A percentile compares a stretch with the other conserved stretches of the same genome.
Conservation (phyloP, 129 eudicot species). For the Lactuca saligna region DNA sequence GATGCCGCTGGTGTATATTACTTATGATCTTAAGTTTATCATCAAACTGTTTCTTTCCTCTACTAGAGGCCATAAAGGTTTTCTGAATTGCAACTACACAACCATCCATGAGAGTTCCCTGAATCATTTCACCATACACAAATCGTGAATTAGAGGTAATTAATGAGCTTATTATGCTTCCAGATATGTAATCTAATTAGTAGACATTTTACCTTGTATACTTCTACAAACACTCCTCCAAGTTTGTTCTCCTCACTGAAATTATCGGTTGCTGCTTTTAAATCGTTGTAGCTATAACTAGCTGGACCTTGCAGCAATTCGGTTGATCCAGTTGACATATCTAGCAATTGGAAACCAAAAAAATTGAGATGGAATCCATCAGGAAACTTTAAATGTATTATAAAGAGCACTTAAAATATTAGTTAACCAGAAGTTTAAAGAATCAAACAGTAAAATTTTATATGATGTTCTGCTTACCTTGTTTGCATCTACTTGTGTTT, state of each 20-base stretch:
- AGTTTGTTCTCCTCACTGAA: slow-evolving; percentile 41
- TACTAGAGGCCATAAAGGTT: slow-evolving; percentile 28
- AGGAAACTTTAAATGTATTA: not conserved
- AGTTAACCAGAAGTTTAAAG: not conserved
- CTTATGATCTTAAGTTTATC: slow-evolving; percentile 52
- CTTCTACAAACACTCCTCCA: slow-evolving; percentile 54
- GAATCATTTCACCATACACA: not conserved
- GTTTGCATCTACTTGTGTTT: slow-evolving; percentile 22
- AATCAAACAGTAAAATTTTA: not conserved
- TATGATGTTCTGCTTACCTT: slow-evolving; percentile 23
- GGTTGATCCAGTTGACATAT: slow-evolving; percentile 41
- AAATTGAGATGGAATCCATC: slow-evolving; percentile 3
- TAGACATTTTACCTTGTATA: slow-evolving; percentile 19
- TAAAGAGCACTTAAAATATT: not conserved
- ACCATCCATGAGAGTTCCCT: slow-evolving; percentile 53
- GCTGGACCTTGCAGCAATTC: slow-evolving; percentile 41
- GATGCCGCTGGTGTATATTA: slow-evolving; percentile 54
- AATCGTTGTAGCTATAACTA: slow-evolving; percentile 12
- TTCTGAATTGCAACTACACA: slow-evolving; percentile 50
- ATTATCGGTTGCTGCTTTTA: slow-evolving; percentile 9
- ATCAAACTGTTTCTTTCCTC: slow-evolving; percentile 42
- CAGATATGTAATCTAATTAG: not conserved
- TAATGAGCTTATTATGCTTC: not conserved
- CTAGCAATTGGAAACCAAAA: slow-evolving; percentile 21
- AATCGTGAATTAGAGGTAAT: not conserved